Base-by-base conservation (phyloP, 2,329 filamentous ascomycete species). In the Aspergillus sp. region DNA sequence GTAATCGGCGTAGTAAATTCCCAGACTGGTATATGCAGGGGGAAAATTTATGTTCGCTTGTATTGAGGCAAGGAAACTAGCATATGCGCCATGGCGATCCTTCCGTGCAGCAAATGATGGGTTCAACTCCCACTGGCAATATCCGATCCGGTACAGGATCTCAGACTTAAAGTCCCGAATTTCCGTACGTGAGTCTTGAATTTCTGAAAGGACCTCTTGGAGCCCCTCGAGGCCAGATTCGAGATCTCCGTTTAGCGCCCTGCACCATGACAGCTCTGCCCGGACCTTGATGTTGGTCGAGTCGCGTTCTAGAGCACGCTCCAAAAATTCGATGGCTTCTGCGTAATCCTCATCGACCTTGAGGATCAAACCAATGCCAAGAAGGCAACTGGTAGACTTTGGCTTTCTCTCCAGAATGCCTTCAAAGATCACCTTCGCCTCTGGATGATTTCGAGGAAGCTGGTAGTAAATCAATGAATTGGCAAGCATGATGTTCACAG, bases 381-480 rank as follows among this genome's bases (percentile, higher is more conserved):
- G 87, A 52, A 98, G 74, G 2, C 90, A 90, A 25, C 83, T 73
- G 0, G 90, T 94, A 0, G 86, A 90, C 2, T 80, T 81, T 2
- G 83, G 78, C 48, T 94, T 89, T 22, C 86, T 81, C 43, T 81
- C 74, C 1, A 98, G 76, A 4, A 97, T 86, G 25, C 80, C 80
- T 57, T 95, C 84, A 57, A 98, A 97, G 0, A 96, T 76, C n/a
- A 70, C 69, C 62, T 88, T 91, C 2, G 93, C 90, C 70, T 97
- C 91, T 15, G 83, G 78, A 58, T 98, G 93, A 61, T 97, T 84
- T 51, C 88, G 83, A 0, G 93, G 93, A 0, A 89, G 85, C 63
- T 97, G 90, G 57, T 94, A 88, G 58, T 90, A 87, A 2, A 98
- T 88, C 17, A 97, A 70, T 0, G 90, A 84, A n/a, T 90, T 96